Percentiles rank a stretch among this genome's conserved stretches.
Evolutionary conservation across 495 filamentous ascomycete species (phyloP).

Genomic region (Filosporella fistucella): DNA sequence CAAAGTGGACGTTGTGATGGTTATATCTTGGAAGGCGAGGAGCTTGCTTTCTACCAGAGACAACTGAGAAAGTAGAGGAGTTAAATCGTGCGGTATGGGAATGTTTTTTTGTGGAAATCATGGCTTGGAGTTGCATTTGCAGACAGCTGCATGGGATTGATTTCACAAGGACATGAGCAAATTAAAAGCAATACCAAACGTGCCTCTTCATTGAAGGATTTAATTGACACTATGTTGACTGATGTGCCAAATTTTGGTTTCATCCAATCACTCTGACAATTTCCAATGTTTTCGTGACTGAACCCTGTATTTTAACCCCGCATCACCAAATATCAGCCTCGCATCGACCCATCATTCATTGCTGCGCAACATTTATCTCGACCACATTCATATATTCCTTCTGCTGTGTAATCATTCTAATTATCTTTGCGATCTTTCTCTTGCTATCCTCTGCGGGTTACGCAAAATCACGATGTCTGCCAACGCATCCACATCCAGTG

Average conservation of each 20-base stretch:
- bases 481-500: constrained; percentile 2
- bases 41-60: constrained; percentile 99
- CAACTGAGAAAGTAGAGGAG: constrained; percentile 89
- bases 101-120: constrained; percentile 22
- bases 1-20: constrained; percentile 95
- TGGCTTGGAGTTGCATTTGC: constrained; percentile 26
- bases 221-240: background rate
- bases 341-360: background rate
- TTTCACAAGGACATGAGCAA: constrained; percentile 11
- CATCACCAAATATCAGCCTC: constrained; percentile 13
- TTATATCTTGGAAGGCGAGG: constrained; percentile 98
- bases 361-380: too few relatives aligned
- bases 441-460: too few relatives aligned
- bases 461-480: constrained; percentile 15
- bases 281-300: too few relatives aligned
- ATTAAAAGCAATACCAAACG: constrained; percentile 20
- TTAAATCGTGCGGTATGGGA: constrained; percentile 21
- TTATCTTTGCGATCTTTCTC: too few relatives aligned
- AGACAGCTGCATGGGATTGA: constrained; percentile 9
- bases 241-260: too few relatives aligned
- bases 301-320: too few relatives aligned
- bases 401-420: too few relatives aligned
- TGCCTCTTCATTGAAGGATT: background rate
- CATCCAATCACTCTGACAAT: too few relatives aligned
- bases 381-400: too few relatives aligned